Base-by-base conservation (phyloP, 2,329 filamentous ascomycete species). In the Ascochyta clinopodiicola region DNA sequence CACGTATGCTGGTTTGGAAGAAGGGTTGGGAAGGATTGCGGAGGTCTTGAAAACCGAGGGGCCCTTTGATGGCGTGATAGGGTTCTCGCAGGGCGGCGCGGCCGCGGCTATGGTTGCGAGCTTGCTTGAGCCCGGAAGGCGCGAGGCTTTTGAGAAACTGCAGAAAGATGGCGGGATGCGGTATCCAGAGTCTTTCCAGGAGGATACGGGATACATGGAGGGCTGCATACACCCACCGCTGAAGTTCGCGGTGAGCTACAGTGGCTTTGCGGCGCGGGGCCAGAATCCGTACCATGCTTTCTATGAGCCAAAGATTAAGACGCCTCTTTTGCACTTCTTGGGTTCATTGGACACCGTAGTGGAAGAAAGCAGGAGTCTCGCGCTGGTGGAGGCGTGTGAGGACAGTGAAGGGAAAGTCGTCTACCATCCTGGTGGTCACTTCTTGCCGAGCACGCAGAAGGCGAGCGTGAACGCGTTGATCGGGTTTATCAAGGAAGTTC, bases 301-400 rank as follows among this genome's bases (percentile, higher is more conserved):
- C 57, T 96, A 91, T 71, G 84, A 91, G 64, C 91, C 91, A 15
- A 82, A 84, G 71, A 88, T 97, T 56, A 75, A 72, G 59, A 96
- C 93, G 56, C 90, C 91, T 0, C 86, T 90, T 59, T 73, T 96
- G 76, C 92, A 96, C 78, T 89, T 92, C 64, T 74, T 96, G 24
- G 94, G 94, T 1, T 88, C 86, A 49, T 79, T 96, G 64, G 94
- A 97, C 78, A 91, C 89, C 2, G 91, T 97, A 0, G 93, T 98
- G 0, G 90, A 92, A 29, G 93, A 97, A 79, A 76, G 77, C 48
- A 80, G 91, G 68, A 91, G 86, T 72, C 79, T 84, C 66, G 83
- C 80, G 21, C 76, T 97, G 54, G 82, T 90, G 2, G 86, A 92
- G 22, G 81, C 83, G 42, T 91, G 87, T 73, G 82, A 61, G 70